These are phyloP conservation scores for Phytophthora niederhauseri DNA, from an alignment of 352 stramenopile species.

Conservation along the genomic window DNA sequence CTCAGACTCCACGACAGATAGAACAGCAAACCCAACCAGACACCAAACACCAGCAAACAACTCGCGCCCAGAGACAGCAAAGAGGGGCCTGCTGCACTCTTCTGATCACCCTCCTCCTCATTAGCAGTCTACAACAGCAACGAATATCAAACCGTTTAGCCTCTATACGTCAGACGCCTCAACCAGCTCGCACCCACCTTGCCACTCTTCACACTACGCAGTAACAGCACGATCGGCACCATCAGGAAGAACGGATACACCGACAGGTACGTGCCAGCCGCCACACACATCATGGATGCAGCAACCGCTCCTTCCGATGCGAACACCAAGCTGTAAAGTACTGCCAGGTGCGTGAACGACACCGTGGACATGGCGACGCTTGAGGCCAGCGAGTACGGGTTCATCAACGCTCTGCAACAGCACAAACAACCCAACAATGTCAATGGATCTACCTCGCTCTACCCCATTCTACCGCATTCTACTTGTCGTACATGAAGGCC, in stretches of 20 bases:
- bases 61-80: conserved; percentile 23
- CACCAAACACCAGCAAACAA: conserved; percentile 19
- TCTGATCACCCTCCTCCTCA: not conserved
- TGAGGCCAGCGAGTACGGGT: conserved; percentile 76
- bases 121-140: not conserved
- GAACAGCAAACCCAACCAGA: conserved; percentile 46
- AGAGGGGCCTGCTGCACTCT: not conserved
- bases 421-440: not conserved
- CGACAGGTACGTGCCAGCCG: conserved; percentile 68
- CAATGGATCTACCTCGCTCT: not conserved
- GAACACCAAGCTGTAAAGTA: conserved; percentile 78
- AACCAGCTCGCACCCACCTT: not conserved
- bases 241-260: conserved; percentile 76
- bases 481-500: conserved; percentile 49
- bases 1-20: conserved; percentile 64
- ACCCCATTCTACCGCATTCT: not conserved
- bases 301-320: conserved; percentile 59
- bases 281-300: conserved; percentile 57
- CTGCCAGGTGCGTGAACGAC: conserved; percentile 63
- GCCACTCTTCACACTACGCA: conserved; percentile 34
- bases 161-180: no score
- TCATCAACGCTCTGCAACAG: conserved; percentile 47
- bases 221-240: conserved; percentile 57
- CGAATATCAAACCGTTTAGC: not conserved
- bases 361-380: conserved; percentile 75